Base-by-base conservation (phyloP, 768 basidiomycete genomes). In the Tylopilus subfusipes region DNA sequence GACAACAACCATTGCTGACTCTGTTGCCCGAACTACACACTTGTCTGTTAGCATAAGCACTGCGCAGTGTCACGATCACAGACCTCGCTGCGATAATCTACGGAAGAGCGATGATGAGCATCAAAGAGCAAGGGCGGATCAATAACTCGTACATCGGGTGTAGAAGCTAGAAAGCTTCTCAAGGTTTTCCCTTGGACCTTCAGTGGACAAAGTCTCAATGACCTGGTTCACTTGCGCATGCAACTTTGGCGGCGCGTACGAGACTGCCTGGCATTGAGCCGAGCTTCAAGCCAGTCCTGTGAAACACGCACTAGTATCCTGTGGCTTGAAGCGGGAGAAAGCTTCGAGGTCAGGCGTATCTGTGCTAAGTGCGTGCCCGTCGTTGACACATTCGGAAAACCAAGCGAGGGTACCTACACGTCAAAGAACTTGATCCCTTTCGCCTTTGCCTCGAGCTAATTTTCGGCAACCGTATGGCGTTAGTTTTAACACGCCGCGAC, bases 381-480 rank as follows among this genome's bases (percentile, higher is more conserved):
- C 54, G 43, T 59, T 25, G 14, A 50, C 14, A 46, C 18, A 6
- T 18, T 30, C 5, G 1, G 14, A 46, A 12, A 34, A 21, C 21
- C 31, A 8, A 42, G 59, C 61, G 40, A 36, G 47, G 31, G 38
- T 39, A 58, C 76, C 74, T 70, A 90, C 88, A 96, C 79, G 70
- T 95, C 93, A 73, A 95, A 89, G 78, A 94, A 95, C 50, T 81
- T 86, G 73, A 84, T 63, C 57, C 91, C 91, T 60, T 80, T 77
- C 47, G 84, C 84, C 72, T 89, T 95, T 56, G 84, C 80, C 63
- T 83, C 75, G 56, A 95, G 87, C 91, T 93, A 52, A 9, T 18
- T n/a, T n/a, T 19, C 16, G 16, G 24, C 5, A 42, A 40, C 2
- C 2, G 27, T 5, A 40, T 34, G 8, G 36, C 13, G 30, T 60